Evolutionary conservation across 768 basidiomycete species (phyloP), one percentile per base, ranked within the genome.

Genomic region (Tricholoma hemisulphureum): DNA sequence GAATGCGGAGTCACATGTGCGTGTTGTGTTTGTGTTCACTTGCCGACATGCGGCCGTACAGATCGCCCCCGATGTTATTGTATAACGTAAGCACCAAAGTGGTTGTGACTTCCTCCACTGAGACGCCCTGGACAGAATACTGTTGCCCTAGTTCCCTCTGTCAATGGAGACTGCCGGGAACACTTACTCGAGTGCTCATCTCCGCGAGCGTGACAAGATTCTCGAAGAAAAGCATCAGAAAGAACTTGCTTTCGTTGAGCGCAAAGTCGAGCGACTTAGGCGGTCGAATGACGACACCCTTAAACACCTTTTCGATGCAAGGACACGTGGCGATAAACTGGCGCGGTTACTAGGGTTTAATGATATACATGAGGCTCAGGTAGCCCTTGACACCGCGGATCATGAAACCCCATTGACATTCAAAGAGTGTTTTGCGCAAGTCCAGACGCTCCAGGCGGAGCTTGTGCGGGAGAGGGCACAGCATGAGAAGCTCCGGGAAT

Each of bases 301-400:
- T 29, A 75, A 75, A 53, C 69, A 78, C 50, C 60, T 78, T 7
- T 80, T 74, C 50, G 76, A 78, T 9, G 66, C 67, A 0, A 58
- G 70, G 9, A 70, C 77, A 11, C 71, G 77, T 1, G 73, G 70
- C 0, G 63, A 74, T 14, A 68, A 71, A 16, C 69, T 83, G 2
- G 81, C 79, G 0, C 61, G 65, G 6, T 67, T 67, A 1, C 71
- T 85, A 43, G 83, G 82, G 0, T 83, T 80, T 59, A 60, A 65
- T 2, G 71, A 76, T 49, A 62, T 80, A 2, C 69, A 67, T 9
- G 80, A 82, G 28, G 78, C 80, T 0, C 76, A 81, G 54, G 66
- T 73, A 6, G 65, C 68, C 8, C 66, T 82, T 28, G 75, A 78
- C 32, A 70, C 73, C 2, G 64, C 73, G 2, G 76, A 75, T 35